A percentile compares a stretch with the other conserved stretches of the same genome.
Evolutionary conservation across 1,284 basidiomycete genomes (phyloP).

Genomic region (Puccinia novopanici): DNA sequence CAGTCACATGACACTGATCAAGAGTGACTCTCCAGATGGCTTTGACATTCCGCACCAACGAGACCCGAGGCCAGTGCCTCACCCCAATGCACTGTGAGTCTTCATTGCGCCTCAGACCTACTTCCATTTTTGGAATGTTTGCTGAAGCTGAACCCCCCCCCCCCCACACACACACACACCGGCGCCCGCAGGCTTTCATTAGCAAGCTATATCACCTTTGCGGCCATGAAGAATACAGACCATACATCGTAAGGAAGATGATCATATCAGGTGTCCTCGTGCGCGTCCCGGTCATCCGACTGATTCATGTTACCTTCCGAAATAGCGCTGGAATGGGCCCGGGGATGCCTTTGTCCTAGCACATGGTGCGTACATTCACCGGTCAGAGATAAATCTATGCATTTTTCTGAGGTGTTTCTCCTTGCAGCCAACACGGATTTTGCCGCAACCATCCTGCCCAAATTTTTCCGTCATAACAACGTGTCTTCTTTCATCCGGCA

Average conservation of each 20-base stretch:
- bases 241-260: slow-evolving; percentile 36
- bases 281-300: neutral
- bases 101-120: neutral
- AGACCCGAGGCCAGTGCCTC: neutral
- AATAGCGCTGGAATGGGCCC: slow-evolving; percentile 41
- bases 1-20: neutral
- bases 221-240: slow-evolving; percentile 39
- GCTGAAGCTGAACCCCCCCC: neutral
- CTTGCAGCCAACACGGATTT: slow-evolving; percentile 61
- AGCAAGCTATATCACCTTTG: slow-evolving; percentile 50
- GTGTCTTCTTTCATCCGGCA: slow-evolving; percentile 93
- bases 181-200: slow-evolving; percentile 33
- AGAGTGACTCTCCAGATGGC: slow-evolving; percentile 31
- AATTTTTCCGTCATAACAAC: slow-evolving; percentile 95
- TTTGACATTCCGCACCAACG: neutral
- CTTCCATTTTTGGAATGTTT: neutral
- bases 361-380: slow-evolving; percentile 21
- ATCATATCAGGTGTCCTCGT: no score
- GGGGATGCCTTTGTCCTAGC: slow-evolving; percentile 50
- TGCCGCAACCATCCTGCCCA: slow-evolving; percentile 81
- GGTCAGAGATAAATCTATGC: no score
- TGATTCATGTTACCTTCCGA: neutral
- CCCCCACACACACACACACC: no score
- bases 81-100: slow-evolving; percentile 35
- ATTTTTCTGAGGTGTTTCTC: neutral